Conservation (phyloP, 2,329 filamentous ascomycete species). For the Aspergillus melleus region DNA sequence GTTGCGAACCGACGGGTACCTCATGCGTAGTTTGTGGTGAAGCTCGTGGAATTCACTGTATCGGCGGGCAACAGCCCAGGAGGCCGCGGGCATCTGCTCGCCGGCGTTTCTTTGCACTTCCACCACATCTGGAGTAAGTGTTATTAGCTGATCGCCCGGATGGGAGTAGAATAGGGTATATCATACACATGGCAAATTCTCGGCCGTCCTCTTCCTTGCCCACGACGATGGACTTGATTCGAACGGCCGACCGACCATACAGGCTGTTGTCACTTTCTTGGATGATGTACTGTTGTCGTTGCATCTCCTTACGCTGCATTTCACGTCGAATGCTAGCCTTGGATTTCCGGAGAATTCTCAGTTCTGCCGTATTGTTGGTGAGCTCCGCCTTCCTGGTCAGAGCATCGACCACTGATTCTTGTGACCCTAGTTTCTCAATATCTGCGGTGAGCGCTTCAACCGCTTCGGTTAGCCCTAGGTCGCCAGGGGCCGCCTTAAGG, state of each 20-base stretch:
- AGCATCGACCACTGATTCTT: slow-evolving; percentile 89
- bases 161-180: neutral
- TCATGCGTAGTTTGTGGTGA: slow-evolving; percentile 80
- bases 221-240: slow-evolving; percentile 89
- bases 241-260: slow-evolving; percentile 85
- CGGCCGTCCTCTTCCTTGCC: slow-evolving; percentile 88
- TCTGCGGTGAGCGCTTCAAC: slow-evolving; percentile 85
- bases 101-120: slow-evolving; percentile 88
- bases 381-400: slow-evolving; percentile 91
- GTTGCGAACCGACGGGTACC: slow-evolving; percentile 83
- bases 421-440: slow-evolving; percentile 82
- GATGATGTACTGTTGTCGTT: slow-evolving; percentile 93
- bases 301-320: slow-evolving; percentile 89
- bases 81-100: slow-evolving; percentile 94
- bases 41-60: slow-evolving; percentile 98
- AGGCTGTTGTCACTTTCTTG: slow-evolving; percentile 98
- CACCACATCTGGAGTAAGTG: slow-evolving; percentile 63
- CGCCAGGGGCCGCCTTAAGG: slow-evolving; percentile 90
- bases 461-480: slow-evolving; percentile 88
- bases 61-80: slow-evolving; percentile 86
- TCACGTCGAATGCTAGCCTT: slow-evolving; percentile 91
- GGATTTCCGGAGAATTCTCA: slow-evolving; percentile 89
- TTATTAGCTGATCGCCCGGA: slow-evolving; percentile 22
- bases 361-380: slow-evolving; percentile 92
- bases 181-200: slow-evolving; percentile 80